Conservation (phyloP, 805 yeast genomes). For the Saccharomycopsis sp. region DNA sequence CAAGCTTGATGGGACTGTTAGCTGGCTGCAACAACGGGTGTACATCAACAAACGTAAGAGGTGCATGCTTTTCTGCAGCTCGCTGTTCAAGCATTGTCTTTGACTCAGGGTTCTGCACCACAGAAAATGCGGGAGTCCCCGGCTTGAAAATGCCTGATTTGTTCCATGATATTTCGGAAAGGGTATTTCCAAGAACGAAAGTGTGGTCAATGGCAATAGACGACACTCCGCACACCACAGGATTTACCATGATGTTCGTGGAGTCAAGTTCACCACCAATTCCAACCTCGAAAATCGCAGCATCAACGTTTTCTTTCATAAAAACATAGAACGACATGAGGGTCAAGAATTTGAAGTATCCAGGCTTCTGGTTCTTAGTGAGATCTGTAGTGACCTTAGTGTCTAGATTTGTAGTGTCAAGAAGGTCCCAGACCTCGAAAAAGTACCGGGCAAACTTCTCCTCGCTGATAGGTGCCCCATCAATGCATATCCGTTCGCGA, state of each 20-base stretch:
- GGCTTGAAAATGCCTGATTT: conserved; percentile 87
- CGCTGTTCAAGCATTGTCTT: conserved; percentile 52
- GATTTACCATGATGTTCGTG: conserved; percentile 78
- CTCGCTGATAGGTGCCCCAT: conserved; percentile 81
- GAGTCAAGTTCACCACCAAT: conserved; percentile 97
- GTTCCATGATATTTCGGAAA: conserved; percentile 91
- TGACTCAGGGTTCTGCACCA: conserved; percentile 51
- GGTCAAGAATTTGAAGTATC: conserved; percentile 88
- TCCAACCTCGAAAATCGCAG: conserved; percentile 96
- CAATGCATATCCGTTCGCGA: conserved; percentile 81
- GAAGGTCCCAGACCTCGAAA: conserved; percentile 87
- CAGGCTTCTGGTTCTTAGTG: conserved; percentile 71
- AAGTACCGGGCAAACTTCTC: conserved; percentile 79
- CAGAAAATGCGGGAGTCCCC: conserved; percentile 60
- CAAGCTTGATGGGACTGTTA: conserved; percentile 44
- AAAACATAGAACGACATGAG: conserved; percentile 87
- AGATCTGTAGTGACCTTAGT: conserved; percentile 60
- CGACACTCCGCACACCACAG: conserved; percentile 80
- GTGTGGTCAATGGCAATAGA: conserved; percentile 91
- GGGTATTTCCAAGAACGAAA: conserved; percentile 74
- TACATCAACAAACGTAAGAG: conserved; percentile 45
- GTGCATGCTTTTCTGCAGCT: conserved; percentile 56
- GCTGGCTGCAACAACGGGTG: conserved; percentile 31
- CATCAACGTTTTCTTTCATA: conserved; percentile 78
- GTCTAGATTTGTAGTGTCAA: conserved; percentile 56